Conservation (phyloP, 179 eudicot genomes). For the Spinacia oleracea region DNA sequence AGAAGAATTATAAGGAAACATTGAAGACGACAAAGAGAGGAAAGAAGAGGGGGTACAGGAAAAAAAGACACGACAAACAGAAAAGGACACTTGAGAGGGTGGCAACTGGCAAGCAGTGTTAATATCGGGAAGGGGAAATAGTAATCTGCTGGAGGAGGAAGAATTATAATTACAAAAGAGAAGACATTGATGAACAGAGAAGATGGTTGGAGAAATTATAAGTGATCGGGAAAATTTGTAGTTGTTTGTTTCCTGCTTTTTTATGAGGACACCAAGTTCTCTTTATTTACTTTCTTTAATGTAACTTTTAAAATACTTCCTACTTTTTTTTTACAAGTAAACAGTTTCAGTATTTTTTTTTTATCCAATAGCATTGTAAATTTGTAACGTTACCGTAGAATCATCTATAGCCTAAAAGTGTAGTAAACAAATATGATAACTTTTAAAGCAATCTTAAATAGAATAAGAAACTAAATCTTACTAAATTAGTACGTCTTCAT, state of each 20-base stretch:
- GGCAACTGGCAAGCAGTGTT: background rate
- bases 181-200: background rate
- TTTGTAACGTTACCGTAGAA: background rate
- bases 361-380: no score
- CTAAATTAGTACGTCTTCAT: background rate
- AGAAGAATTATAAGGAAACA: background rate
- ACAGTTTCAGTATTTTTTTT: background rate
- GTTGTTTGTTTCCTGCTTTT: no score
- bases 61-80: background rate
- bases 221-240: background rate
- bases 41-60: background rate
- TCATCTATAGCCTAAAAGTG: background rate
- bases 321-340: no score
- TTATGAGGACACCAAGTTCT: no score
- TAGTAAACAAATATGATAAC: background rate
- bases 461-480: background rate
- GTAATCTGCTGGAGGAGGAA: background rate
- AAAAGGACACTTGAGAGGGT: background rate
- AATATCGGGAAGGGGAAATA: background rate
- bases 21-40: background rate
- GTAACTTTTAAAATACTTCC: no score
- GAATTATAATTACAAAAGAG: background rate
- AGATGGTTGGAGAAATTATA: no score
- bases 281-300: no score
- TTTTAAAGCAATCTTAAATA: background rate